These are phyloP conservation scores for Dactylellina leptospora DNA, from an alignment of 2,329 filamentous ascomycete genomes.

Conservation along the genomic window DNA sequence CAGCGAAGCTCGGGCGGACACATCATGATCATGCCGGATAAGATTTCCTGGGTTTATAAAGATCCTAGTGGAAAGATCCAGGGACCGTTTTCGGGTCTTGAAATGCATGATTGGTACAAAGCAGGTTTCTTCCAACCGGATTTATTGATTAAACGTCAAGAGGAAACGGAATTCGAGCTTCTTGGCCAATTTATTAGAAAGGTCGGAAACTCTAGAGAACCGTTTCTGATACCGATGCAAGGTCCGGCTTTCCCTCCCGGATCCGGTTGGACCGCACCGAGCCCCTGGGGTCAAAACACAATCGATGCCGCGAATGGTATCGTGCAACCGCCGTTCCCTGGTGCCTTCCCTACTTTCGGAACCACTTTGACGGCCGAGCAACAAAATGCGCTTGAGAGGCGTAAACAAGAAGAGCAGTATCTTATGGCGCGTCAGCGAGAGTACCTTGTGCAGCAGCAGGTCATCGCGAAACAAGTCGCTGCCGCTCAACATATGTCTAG, in stretches of 20 bases:
- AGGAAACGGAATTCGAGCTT: conserved; percentile 93
- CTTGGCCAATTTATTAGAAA: conserved; percentile 91
- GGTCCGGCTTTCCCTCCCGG: conserved; percentile 68
- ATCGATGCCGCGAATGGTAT: conserved; percentile 64
- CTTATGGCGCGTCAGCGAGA: conserved; percentile 96
- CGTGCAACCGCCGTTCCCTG: conserved; percentile 87
- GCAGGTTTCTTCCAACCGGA: conserved; percentile 97
- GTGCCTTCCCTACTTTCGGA: conserved; percentile 93
- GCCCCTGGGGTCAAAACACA: conserved; percentile 60
- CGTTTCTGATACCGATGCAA: conserved; percentile 96
- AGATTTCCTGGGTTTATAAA: conserved; percentile 98
- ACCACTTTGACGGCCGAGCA: conserved; percentile 96
- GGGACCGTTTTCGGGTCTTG: conserved; percentile 91
- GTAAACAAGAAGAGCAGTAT: conserved; percentile 98
- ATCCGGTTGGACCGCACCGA: conserved; percentile 58
- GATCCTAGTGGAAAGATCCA: conserved; percentile 92
- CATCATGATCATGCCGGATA: conserved; percentile 98
- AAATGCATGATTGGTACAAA: conserved; percentile 99
- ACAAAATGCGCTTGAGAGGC: conserved; percentile 93
- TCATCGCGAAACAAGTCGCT: conserved; percentile 74
- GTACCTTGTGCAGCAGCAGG: conserved; percentile 85
- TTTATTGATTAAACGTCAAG: conserved; percentile 90
- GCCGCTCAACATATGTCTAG: conserved; percentile 67
- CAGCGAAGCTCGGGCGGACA: conserved; percentile 75
- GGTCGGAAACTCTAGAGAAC: conserved; percentile 96